Evolutionary conservation across 768 basidiomycete genomes (phyloP).

Genomic region (Stropharia rugosoannulata): DNA sequence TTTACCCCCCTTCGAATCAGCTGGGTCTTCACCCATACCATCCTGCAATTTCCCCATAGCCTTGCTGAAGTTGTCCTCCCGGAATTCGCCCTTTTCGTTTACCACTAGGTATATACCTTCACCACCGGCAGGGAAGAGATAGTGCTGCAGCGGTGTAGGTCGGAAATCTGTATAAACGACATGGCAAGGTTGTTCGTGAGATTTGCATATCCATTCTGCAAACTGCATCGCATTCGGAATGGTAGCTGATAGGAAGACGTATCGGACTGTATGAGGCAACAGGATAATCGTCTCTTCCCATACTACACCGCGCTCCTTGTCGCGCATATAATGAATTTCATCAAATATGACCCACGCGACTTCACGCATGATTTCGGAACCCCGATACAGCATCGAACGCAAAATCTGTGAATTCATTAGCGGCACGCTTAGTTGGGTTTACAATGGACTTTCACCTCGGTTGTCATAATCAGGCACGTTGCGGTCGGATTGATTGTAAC

Average conservation of each 20-base stretch:
- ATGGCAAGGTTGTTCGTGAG: constrained; percentile 97
- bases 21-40: constrained; percentile 85
- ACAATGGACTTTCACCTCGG: constrained; percentile 64
- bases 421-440: not conserved
- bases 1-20: constrained; percentile 80
- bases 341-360: constrained; percentile 99
- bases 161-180: constrained; percentile 99
- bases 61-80: constrained; percentile 96
- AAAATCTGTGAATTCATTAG: constrained; percentile 64
- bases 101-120: constrained; percentile 98
- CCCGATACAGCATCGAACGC: constrained; percentile 97
- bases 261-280: constrained; percentile 92
- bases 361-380: constrained; percentile 98
- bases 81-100: constrained; percentile 97
- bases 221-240: constrained; percentile 99
- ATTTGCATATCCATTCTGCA: constrained; percentile 97
- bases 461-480: constrained; percentile 98
- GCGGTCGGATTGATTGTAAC: constrained; percentile 98
- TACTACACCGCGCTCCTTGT: constrained; percentile 98
- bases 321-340: constrained; percentile 99
- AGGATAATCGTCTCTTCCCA: constrained; percentile 99
- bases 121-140: constrained; percentile 94
- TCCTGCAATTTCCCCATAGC: constrained; percentile 95
- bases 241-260: constrained; percentile 98
- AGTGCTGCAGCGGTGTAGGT: constrained; percentile 96